Percentiles rank a stretch among this genome's conserved stretches.
These are phyloP conservation scores for Yamadazyma membranifaciens DNA, from an alignment of 1,139 yeast species.

Conservation along the genomic window DNA sequence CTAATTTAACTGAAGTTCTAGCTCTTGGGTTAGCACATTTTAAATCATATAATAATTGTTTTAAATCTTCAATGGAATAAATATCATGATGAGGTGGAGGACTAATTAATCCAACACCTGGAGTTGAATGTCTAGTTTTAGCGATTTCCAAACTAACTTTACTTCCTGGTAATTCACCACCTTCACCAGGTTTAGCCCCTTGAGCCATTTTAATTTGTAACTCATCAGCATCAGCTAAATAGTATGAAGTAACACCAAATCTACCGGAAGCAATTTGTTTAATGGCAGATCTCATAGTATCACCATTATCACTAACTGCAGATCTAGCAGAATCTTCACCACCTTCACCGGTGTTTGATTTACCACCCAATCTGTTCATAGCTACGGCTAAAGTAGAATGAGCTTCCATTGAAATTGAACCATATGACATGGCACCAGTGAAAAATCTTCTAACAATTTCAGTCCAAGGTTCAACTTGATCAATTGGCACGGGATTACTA, in stretches of 20 bases:
- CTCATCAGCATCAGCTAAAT: conserved; percentile 95
- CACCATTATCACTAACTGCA: conserved; percentile 76
- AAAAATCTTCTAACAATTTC: conserved; percentile 96
- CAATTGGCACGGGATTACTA: conserved; percentile 80
- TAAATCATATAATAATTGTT: conserved; percentile 93
- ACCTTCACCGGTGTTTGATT: conserved; percentile 98
- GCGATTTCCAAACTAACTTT: conserved; percentile 89
- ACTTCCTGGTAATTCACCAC: conserved; percentile 97
- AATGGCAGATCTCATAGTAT: conserved; percentile 96
- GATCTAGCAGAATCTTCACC: conserved; percentile 98
- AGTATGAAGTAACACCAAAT: conserved; percentile 95
- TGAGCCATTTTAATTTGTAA: conserved; percentile 98
- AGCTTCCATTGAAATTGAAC: conserved; percentile 97
- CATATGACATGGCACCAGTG: conserved; percentile 99
- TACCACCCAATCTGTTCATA: conserved; percentile 97
- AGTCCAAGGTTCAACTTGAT: conserved; percentile 99
- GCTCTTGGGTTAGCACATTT: conserved; percentile 98
- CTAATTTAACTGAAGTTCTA: conserved; percentile 92
- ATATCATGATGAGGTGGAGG: conserved; percentile 99
- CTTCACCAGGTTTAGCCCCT: conserved; percentile 99
- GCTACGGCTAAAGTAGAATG: conserved; percentile 98
- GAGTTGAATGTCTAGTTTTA: conserved; percentile 93
- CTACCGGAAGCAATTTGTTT: conserved; percentile 98
- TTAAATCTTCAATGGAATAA: conserved; percentile 95
- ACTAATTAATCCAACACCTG: conserved; percentile 94